Evolutionary conservation across 2,329 filamentous ascomycete genomes (phyloP).

Genomic region (Aplosporella prunicola): DNA sequence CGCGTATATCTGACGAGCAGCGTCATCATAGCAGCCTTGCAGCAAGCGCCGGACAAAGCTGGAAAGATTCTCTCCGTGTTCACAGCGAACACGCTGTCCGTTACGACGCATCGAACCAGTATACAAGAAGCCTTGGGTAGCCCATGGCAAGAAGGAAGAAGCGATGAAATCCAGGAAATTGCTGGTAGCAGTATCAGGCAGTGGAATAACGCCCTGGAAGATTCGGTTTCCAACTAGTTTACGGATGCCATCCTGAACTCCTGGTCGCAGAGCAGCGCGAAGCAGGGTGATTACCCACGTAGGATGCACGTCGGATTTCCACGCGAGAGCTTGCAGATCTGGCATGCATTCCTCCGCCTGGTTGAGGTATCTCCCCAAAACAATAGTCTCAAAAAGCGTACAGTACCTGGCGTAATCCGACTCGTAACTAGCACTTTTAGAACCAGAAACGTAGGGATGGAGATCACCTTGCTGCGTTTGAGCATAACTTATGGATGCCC

Average conservation of each 20-base stretch:
- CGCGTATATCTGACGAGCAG: slow-evolving; percentile 17
- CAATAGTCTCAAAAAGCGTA: slow-evolving; percentile 39
- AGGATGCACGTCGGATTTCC: slow-evolving; percentile 26
- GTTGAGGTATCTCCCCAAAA: slow-evolving; percentile 40
- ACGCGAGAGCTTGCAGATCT: slow-evolving; percentile 32
- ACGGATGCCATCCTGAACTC: slow-evolving; percentile 37
- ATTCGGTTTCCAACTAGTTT: slow-evolving; percentile 39
- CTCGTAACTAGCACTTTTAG: slow-evolving; percentile 13
- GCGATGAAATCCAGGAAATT: slow-evolving; percentile 34
- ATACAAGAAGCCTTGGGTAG: slow-evolving; percentile 35
- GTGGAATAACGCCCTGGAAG: slow-evolving; percentile 17
- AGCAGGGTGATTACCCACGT: slow-evolving; percentile 36
- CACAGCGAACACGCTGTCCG: slow-evolving; percentile 23
- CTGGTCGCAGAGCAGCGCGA: slow-evolving; percentile 29
- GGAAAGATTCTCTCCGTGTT: slow-evolving; percentile 32
- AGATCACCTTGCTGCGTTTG: slow-evolving; percentile 12
- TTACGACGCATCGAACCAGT: slow-evolving; percentile 28
- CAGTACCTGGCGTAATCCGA: slow-evolving; percentile 35
- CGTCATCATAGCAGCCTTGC: slow-evolving; percentile 7
- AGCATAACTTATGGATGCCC: slow-evolving; percentile 24
- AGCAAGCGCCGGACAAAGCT: slow-evolving; percentile 27
- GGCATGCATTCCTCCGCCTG: slow-evolving; percentile 38
- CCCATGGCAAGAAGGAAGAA: slow-evolving; percentile 38
- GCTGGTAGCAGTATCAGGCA: slow-evolving; percentile 17
- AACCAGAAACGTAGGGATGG: slow-evolving; percentile 2